phyloP scores from a whole-genome alignment of 768 basidiomycete species.

The Pholiota molesta region DNA sequence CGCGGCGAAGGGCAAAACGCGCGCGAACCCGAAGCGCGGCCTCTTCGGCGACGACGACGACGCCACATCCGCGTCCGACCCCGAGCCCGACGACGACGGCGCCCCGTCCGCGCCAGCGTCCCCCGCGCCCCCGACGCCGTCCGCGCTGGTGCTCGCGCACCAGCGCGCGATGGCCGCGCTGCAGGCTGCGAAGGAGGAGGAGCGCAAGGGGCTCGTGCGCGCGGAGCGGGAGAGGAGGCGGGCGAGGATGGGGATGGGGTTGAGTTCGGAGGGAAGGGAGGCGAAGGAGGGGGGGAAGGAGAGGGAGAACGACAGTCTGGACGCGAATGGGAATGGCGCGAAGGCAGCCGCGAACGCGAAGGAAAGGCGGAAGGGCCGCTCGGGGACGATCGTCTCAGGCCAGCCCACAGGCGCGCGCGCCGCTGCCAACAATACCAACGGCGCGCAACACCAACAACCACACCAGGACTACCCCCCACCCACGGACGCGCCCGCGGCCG shows the following conservation, averaged over 20 bases:
- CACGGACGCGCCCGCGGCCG: neutral
- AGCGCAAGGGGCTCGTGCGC: neutral
- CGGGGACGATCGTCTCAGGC: constrained; percentile 12
- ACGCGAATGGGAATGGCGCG: constrained; percentile 16
- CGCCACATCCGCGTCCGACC: neutral
- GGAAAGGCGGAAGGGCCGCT: constrained; percentile 12
- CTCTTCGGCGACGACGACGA: constrained; percentile 1
- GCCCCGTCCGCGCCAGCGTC: neutral
- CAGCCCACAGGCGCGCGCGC: neutral
- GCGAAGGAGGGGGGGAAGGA: no score
- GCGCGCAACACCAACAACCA: neutral
- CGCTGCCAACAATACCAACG: neutral
- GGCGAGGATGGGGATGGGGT: neutral
- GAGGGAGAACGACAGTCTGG: constrained; percentile 36
- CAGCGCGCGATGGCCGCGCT: constrained; percentile 7
- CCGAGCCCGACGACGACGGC: neutral
- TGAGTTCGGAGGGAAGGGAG: neutral
- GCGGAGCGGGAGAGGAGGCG: neutral
- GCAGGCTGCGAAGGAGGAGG: constrained; percentile 9
- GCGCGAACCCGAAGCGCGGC: neutral
- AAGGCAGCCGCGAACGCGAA: neutral
- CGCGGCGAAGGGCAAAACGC: neutral
- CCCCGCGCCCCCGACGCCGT: neutral
- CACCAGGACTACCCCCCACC: no score
- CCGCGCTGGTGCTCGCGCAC: constrained; percentile 2